Evolutionary conservation across 202 grass and related monocot genomes (phyloP).

Genomic region (Zizania palustris): DNA sequence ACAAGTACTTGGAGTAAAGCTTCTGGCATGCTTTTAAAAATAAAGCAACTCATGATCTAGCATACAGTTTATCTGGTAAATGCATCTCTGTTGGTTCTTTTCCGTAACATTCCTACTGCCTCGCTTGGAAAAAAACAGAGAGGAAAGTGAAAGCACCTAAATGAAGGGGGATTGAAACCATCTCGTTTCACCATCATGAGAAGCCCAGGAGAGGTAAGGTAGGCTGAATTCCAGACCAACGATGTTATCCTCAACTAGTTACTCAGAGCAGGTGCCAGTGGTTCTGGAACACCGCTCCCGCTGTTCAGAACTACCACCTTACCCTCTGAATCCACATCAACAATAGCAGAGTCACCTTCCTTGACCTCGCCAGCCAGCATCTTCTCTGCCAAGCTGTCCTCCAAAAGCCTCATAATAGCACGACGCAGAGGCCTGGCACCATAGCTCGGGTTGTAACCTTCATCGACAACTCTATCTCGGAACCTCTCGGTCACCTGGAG

Average conservation of each 20-base stretch:
- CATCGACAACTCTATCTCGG: constrained; percentile 81
- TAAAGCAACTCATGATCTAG: constrained; percentile 34
- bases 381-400: constrained; percentile 85
- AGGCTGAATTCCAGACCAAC: background rate
- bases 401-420: constrained; percentile 85
- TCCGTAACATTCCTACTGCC: constrained; percentile 38
- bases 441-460: constrained; percentile 87
- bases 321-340: constrained; percentile 84
- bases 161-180: background rate
- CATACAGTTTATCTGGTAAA: constrained; percentile 28
- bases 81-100: constrained; percentile 16
- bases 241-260: constrained; percentile 27
- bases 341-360: constrained; percentile 82
- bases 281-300: constrained; percentile 54
- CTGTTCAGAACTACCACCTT: constrained; percentile 74
- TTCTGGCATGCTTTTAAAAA: constrained; percentile 35
- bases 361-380: constrained; percentile 86
- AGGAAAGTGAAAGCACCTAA: constrained; percentile 35
- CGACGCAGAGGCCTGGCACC: constrained; percentile 79
- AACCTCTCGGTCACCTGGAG: constrained; percentile 89
- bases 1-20: constrained; percentile 22
- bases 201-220: constrained; percentile 10
- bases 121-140: constrained; percentile 15
- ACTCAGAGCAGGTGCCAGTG: constrained; percentile 50
- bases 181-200: constrained; percentile 40